phyloP scores from a whole-genome alignment of 169 alveolate genomes.

The Miamiensis avidus region DNA sequence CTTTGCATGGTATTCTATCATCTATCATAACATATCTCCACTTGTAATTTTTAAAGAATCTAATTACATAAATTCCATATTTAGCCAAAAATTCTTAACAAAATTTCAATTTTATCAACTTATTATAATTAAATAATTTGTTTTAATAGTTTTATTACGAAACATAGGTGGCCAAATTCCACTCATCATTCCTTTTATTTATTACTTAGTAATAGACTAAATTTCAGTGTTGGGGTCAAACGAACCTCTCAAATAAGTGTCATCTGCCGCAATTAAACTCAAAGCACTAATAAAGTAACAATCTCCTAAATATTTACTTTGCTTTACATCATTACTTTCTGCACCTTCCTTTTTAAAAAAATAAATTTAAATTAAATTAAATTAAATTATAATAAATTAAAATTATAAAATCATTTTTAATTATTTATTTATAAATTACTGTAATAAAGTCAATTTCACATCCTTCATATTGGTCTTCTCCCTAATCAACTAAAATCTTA shows the following conservation, averaged over 20 bases:
- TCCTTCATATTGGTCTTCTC: constrained; percentile 1
- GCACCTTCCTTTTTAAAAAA: constrained; percentile 56
- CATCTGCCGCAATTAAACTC: constrained; percentile 62
- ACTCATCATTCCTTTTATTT: constrained; percentile 44
- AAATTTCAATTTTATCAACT: too few species aligned
- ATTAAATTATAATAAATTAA: too few species aligned
- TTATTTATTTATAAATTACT: background rate
- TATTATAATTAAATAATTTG: too few species aligned
- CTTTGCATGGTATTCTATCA: constrained; percentile 67
- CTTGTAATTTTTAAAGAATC: constrained; percentile 64
- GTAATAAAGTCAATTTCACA: background rate
- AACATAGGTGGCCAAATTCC: constrained; percentile 69
- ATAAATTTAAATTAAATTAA: background rate
- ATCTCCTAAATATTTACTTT: constrained; percentile 64
- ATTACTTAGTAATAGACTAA: constrained; percentile 33
- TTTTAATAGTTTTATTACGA: constrained; percentile 13
- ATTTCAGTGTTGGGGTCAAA: constrained; percentile 42
- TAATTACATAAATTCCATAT: constrained; percentile 66
- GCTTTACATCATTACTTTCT: constrained; percentile 73
- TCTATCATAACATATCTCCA: constrained; percentile 74
- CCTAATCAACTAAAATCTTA: background rate
- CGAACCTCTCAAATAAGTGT: constrained; percentile 48
- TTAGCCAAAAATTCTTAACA: constrained; percentile 14
- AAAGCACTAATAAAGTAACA: constrained; percentile 79
- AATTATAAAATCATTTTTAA: too few species aligned